A percentile compares a stretch with the other conserved stretches of the same genome.
Conservation (phyloP, 139 green algal genomes). For the Chlorella sp. region DNA sequence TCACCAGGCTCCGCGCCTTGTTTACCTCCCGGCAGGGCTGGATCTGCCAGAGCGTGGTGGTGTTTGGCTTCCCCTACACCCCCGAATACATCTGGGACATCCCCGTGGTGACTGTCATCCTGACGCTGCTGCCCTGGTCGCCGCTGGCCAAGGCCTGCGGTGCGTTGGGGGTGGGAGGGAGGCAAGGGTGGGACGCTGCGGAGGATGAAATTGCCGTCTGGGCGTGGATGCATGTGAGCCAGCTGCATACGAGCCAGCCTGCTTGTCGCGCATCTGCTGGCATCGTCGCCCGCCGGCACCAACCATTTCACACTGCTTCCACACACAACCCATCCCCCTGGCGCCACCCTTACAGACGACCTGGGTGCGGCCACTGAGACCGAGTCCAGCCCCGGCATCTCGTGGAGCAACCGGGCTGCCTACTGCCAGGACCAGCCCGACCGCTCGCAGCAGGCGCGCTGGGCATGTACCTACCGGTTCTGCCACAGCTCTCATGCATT, state of each 20-base stretch:
- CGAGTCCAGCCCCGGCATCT: constrained; percentile 43
- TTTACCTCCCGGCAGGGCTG: too few species aligned
- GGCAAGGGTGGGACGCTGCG: too few species aligned
- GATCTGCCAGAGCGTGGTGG: constrained; percentile 46
- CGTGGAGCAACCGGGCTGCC: constrained; percentile 44
- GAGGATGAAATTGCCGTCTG: too few species aligned
- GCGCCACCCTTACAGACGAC: constrained; percentile 48
- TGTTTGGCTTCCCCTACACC: constrained; percentile 65
- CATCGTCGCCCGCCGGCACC: too few species aligned
- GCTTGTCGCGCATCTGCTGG: too few species aligned
- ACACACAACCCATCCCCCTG: too few species aligned
- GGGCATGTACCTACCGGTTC: too few species aligned
- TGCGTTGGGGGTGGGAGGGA: not conserved
- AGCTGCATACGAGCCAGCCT: too few species aligned
- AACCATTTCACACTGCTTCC: too few species aligned
- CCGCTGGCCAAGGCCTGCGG: constrained; percentile 84
- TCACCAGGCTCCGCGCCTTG: too few species aligned
- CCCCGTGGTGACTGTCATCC: constrained; percentile 69
- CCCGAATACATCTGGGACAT: constrained; percentile 51
- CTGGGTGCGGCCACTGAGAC: constrained; percentile 64
- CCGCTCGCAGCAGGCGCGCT: not conserved
- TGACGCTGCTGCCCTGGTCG: constrained; percentile 84
- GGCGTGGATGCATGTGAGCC: too few species aligned
- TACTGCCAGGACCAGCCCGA: constrained; percentile 47
- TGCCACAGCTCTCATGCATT: too few species aligned